phyloP scores from a whole-genome alignment of 2,329 filamentous ascomycete species.

The Phaeoacremonium minimum region DNA sequence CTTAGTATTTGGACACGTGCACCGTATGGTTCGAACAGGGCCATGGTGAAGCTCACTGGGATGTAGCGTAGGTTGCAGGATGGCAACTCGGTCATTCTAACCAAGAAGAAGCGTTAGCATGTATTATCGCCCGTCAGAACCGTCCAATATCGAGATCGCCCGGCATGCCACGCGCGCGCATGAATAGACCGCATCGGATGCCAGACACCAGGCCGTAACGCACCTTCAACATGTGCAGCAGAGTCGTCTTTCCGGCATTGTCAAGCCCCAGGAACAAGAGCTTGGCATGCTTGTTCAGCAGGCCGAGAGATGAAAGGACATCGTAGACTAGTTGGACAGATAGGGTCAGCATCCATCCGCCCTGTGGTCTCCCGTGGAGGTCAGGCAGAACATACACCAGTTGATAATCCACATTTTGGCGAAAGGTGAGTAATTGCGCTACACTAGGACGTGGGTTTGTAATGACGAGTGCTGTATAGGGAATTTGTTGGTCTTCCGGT shows the following conservation, averaged over 20 bases:
- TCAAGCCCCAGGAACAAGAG: slow-evolving; percentile 89
- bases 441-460: too few species aligned
- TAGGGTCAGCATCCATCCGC: slow-evolving; percentile 19
- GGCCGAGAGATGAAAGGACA: slow-evolving; percentile 78
- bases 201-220: too few species aligned
- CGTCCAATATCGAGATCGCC: too few species aligned
- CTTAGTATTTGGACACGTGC: slow-evolving; percentile 16
- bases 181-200: too few species aligned
- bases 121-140: too few species aligned
- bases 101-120: too few species aligned
- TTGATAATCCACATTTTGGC: slow-evolving; percentile 85
- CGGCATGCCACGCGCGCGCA: too few species aligned
- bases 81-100: slow-evolving; percentile 87
- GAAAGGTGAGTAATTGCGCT: too few species aligned
- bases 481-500: too few species aligned
- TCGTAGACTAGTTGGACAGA: slow-evolving; percentile 66
- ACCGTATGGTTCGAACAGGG: slow-evolving; percentile 16
- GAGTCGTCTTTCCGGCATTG: slow-evolving; percentile 90
- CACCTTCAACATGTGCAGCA: slow-evolving; percentile 95
- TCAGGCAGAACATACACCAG: slow-evolving; percentile 86
- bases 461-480: too few species aligned
- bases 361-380: slow-evolving; percentile 13
- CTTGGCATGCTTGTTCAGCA: slow-evolving; percentile 95
- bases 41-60: slow-evolving; percentile 61
- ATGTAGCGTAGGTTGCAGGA: slow-evolving; percentile 86